phyloP scores from a whole-genome alignment of 108 stramenopile species.

The Fistulifera solaris region DNA sequence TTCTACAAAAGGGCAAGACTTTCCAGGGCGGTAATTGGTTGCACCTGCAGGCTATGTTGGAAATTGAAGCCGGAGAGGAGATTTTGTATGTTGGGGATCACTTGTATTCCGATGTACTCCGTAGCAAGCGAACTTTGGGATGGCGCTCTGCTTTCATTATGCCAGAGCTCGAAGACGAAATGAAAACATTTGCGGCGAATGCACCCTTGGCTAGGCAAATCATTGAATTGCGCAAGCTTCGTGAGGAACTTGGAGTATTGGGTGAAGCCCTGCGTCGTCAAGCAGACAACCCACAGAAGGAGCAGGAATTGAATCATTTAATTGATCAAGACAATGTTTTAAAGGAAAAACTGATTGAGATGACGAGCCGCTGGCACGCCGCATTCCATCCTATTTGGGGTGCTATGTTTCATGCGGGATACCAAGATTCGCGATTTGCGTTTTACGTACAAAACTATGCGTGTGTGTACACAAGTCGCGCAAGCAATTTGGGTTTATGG shows the following conservation, averaged over 20 bases:
- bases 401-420: constrained; percentile 86
- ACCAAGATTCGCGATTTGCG: constrained; percentile 92
- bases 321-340: constrained; percentile 62
- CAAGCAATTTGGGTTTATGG: constrained; percentile 80
- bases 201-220: constrained; percentile 39
- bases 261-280: constrained; percentile 32
- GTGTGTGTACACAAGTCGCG: constrained; percentile 88
- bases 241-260: constrained; percentile 48
- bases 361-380: constrained; percentile 53
- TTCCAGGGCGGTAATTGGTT: constrained; percentile 96
- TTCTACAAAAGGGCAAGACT: constrained; percentile 74
- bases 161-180: constrained; percentile 83
- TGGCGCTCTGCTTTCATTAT: constrained; percentile 90
- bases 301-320: constrained; percentile 38
- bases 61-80: constrained; percentile 81
- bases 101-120: constrained; percentile 87
- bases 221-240: constrained; percentile 40
- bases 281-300: constrained; percentile 21
- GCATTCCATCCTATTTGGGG: constrained; percentile 81
- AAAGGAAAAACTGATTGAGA: constrained; percentile 40
- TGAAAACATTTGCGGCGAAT: constrained; percentile 45
- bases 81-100: constrained; percentile 96
- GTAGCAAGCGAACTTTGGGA: constrained; percentile 91
- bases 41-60: constrained; percentile 83
- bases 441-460: constrained; percentile 91